A percentile compares a stretch with the other conserved stretches of the same genome.
These are phyloP conservation scores for Penicillium sp. DNA, from an alignment of 2,329 filamentous ascomycete species.

Conservation along the genomic window DNA sequence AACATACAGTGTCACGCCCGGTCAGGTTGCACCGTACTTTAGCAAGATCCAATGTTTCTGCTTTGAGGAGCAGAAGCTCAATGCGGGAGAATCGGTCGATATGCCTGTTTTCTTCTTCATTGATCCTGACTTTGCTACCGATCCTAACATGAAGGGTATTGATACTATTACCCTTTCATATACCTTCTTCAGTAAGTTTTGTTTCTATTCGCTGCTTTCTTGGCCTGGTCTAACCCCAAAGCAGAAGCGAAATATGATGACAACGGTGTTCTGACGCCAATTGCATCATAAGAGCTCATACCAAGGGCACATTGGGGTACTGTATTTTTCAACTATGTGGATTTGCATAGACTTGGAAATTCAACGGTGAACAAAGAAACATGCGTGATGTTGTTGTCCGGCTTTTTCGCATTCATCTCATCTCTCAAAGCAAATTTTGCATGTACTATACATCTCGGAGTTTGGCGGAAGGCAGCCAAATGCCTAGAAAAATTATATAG, in stretches of 20 bases:
- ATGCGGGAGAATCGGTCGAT: slow-evolving; percentile 94
- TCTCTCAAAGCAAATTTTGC: slow-evolving; percentile 16
- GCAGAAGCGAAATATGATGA: slow-evolving; percentile 82
- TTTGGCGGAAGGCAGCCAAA: slow-evolving; percentile 1
- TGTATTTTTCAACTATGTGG: neutral
- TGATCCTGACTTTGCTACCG: slow-evolving; percentile 89
- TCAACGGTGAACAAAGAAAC: neutral
- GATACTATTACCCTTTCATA: slow-evolving; percentile 96
- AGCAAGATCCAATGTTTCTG: slow-evolving; percentile 99
- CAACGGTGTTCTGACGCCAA: slow-evolving; percentile 66
- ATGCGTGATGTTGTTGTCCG: neutral
- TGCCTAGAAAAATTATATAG: slow-evolving; percentile 3
- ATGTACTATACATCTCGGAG: slow-evolving; percentile 22
- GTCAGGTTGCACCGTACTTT: slow-evolving; percentile 94
- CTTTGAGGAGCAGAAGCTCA: slow-evolving; percentile 93
- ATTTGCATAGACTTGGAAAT: neutral
- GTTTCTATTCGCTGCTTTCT: neutral
- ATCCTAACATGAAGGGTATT: slow-evolving; percentile 88
- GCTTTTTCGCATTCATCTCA: slow-evolving; percentile 13
- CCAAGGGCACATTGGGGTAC: neutral
- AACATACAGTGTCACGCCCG: slow-evolving; percentile 95
- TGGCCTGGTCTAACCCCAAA: slow-evolving; percentile 27
- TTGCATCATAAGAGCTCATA: slow-evolving; percentile 39
- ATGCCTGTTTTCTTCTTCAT: slow-evolving; percentile 99
- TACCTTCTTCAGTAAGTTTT: slow-evolving; percentile 88